phyloP scores from a whole-genome alignment of 1,284 basidiomycete species.

The Apiotrichum laibachii region DNA sequence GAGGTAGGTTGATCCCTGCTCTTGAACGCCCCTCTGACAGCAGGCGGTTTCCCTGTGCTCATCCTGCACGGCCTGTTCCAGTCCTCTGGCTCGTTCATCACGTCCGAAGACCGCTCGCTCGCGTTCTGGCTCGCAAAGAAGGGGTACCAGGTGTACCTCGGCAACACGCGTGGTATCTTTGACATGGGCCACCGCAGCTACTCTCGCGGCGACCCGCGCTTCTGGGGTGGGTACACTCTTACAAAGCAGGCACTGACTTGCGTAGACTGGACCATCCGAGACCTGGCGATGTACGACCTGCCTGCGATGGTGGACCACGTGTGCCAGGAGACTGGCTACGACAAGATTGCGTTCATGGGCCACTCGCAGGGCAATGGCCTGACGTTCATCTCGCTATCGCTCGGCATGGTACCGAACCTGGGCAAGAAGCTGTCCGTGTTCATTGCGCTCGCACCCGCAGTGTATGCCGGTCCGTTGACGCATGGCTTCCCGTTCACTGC shows the following conservation, averaged over 20 bases:
- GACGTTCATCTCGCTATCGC: conserved; percentile 58
- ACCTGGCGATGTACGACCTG: conserved; percentile 62
- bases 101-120: conserved; percentile 60
- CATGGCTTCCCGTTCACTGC: conserved; percentile 60
- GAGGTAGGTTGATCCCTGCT: conserved; percentile 23
- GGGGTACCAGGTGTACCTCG: conserved; percentile 62
- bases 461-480: conserved; percentile 61
- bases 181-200: conserved; percentile 61
- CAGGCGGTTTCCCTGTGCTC: conserved; percentile 59
- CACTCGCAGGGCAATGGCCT: conserved; percentile 63
- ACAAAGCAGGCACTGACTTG: conserved; percentile 3
- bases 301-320: conserved; percentile 62
- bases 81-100: conserved; percentile 62
- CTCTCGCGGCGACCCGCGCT: conserved; percentile 57
- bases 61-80: conserved; percentile 65
- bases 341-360: conserved; percentile 62
- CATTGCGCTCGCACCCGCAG: conserved; percentile 61
- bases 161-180: conserved; percentile 62
- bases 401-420: conserved; percentile 60
- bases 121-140: conserved; percentile 63
- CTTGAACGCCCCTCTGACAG: not conserved
- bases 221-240: conserved; percentile 56
- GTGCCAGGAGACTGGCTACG: conserved; percentile 58
- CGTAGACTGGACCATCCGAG: conserved; percentile 62
- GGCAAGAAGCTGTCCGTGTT: conserved; percentile 59